Evolutionary conservation across 2,329 filamentous ascomycete species (phyloP).

Genomic region (Sclerotinia trifoliorum): DNA sequence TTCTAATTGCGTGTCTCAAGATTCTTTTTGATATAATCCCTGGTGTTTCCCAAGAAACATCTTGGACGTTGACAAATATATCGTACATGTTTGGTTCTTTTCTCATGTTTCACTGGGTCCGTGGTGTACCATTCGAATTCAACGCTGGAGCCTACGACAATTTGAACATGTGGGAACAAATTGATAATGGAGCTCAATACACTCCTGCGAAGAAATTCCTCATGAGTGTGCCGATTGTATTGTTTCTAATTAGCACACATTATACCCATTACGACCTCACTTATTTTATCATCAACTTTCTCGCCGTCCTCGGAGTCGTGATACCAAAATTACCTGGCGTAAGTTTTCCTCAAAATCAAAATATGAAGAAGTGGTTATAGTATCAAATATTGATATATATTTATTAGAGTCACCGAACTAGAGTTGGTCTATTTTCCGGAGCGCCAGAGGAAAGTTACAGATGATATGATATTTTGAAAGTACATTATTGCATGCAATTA

Average conservation of each 20-base stretch:
- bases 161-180: slow-evolving; percentile 99
- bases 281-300: slow-evolving; percentile 96
- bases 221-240: slow-evolving; percentile 85
- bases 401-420: slow-evolving; percentile 70
- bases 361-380: background rate
- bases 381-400: slow-evolving; percentile 29
- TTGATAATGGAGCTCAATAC: slow-evolving; percentile 98
- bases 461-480: slow-evolving; percentile 20
- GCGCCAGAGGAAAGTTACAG: slow-evolving; percentile 57
- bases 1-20: slow-evolving; percentile 87
- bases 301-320: slow-evolving; percentile 87
- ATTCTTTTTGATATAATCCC: slow-evolving; percentile 97
- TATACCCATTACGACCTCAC: slow-evolving; percentile 98
- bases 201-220: slow-evolving; percentile 98
- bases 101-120: slow-evolving; percentile 99
- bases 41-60: slow-evolving; percentile 94
- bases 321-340: slow-evolving; percentile 96
- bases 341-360: slow-evolving; percentile 43
- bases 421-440: slow-evolving; percentile 71
- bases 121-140: slow-evolving; percentile 97
- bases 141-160: slow-evolving; percentile 98
- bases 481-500: slow-evolving; percentile 29
- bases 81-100: slow-evolving; percentile 99
- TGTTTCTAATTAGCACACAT: slow-evolving; percentile 96
- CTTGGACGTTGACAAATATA: slow-evolving; percentile 98